phyloP scores from a whole-genome alignment of 2,329 filamentous ascomycete genomes.

The Ceratocystis ficicola region DNA sequence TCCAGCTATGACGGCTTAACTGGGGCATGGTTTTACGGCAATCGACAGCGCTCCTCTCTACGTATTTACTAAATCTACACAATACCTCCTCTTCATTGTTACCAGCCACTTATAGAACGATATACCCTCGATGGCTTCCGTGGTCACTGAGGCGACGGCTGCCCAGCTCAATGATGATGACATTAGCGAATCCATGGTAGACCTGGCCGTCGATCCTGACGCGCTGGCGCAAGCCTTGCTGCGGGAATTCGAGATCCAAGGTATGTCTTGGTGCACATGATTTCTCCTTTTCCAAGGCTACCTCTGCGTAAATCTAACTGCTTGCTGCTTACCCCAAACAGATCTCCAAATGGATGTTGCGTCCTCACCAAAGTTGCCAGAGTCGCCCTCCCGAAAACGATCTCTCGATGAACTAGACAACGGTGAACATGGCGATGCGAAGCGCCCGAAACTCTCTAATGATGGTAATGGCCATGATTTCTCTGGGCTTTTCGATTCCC shows the following conservation, averaged over 20 bases:
- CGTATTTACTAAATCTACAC: neutral
- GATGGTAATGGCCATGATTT: conserved; percentile 11
- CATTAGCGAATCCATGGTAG: conserved; percentile 11
- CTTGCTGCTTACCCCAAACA: neutral
- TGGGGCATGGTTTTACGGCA: conserved; percentile 18
- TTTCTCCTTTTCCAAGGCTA: neutral
- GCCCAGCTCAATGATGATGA: conserved; percentile 14
- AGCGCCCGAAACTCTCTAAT: conserved; percentile 22
- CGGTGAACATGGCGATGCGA: conserved; percentile 12
- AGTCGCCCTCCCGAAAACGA: conserved; percentile 19
- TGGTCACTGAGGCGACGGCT: conserved; percentile 18
- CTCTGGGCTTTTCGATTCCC: conserved; percentile 21
- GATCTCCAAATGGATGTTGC: conserved; percentile 9
- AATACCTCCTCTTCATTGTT: neutral
- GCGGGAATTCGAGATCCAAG: conserved; percentile 21
- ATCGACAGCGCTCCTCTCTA: conserved; percentile 8
- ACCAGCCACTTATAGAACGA: neutral
- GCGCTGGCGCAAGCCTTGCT: conserved; percentile 22
- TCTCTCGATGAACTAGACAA: conserved; percentile 13
- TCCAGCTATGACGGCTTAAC: conserved; percentile 20
- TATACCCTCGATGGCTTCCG: conserved; percentile 16
- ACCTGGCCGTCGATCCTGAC: conserved; percentile 20
- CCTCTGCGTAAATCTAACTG: neutral
- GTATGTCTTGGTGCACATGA: conserved; percentile 2
- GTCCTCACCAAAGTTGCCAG: conserved; percentile 10